Percentiles rank a stretch among this genome's conserved stretches.
phyloP scores from a whole-genome alignment of 2,329 filamentous ascomycete species.

The Dissoconium aciculare region DNA sequence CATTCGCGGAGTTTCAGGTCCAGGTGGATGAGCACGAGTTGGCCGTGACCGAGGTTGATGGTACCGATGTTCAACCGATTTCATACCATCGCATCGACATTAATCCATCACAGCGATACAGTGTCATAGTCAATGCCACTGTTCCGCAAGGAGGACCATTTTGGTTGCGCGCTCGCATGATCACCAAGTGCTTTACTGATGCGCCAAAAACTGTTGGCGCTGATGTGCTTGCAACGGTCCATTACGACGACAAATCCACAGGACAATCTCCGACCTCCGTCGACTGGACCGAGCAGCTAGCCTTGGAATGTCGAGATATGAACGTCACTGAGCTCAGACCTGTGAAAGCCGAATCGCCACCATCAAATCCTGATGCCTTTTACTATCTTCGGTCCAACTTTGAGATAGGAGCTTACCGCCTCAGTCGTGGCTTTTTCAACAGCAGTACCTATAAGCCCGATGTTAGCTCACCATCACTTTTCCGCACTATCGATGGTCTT shows the following conservation, averaged over 20 bases:
- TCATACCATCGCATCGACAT: constrained; percentile 45
- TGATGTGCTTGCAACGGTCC: constrained; percentile 37
- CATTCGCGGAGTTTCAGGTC: constrained; percentile 51
- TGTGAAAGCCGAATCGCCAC: constrained; percentile 29
- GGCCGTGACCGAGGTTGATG: constrained; percentile 51
- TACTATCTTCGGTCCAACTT: constrained; percentile 44
- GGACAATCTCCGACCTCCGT: constrained; percentile 27
- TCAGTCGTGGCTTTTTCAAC: constrained; percentile 46
- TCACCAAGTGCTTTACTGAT: constrained; percentile 44
- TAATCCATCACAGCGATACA: constrained; percentile 55
- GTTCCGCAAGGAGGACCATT: constrained; percentile 18
- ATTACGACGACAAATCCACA: constrained; percentile 24
- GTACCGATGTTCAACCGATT: constrained; percentile 43
- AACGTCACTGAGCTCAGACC: constrained; percentile 35
- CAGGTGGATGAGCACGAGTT: constrained; percentile 50
- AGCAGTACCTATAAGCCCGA: constrained; percentile 39
- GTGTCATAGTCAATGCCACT: constrained; percentile 44
- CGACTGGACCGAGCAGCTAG: constrained; percentile 36
- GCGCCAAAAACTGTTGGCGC: constrained; percentile 32
- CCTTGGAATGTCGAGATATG: constrained; percentile 39
- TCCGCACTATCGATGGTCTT: constrained; percentile 36
- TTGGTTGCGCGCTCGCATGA: constrained; percentile 43
- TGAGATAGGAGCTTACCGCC: constrained; percentile 43
- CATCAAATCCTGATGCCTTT: constrained; percentile 35
- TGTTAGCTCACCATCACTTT: constrained; percentile 34